phyloP scores from a whole-genome alignment of 306 rosid genomes.

The Vicia faba region DNA sequence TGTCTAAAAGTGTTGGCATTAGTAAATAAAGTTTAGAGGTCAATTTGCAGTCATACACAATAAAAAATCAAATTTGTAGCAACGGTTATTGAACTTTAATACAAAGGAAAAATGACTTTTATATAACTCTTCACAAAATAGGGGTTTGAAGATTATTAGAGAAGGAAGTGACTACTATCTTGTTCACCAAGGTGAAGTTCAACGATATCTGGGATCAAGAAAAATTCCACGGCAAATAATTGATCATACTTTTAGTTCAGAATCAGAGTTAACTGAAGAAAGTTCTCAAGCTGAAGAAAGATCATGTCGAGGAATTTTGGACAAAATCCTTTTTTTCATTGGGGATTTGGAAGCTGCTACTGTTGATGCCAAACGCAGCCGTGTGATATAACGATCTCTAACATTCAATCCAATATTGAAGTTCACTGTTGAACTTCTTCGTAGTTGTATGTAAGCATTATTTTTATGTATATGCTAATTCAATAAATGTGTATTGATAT shows the following conservation, averaged over 20 bases:
- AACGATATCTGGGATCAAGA: slow-evolving; percentile 66
- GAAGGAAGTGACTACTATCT: slow-evolving; percentile 74
- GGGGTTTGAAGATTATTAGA: slow-evolving; percentile 73
- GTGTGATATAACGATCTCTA: slow-evolving; percentile 40
- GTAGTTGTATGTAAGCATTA: slow-evolving; percentile 37
- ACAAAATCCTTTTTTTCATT: slow-evolving; percentile 72
- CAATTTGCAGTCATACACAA: not conserved
- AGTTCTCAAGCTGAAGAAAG: slow-evolving; percentile 46
- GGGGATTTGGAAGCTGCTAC: slow-evolving; percentile 85
- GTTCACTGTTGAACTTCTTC: slow-evolving; percentile 31
- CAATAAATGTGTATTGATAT: not conserved
- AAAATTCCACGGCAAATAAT: slow-evolving; percentile 37
- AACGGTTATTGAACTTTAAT: not conserved
- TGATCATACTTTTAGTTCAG: slow-evolving; percentile 34
- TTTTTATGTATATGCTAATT: slow-evolving; percentile 36
- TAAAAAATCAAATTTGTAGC: not conserved
- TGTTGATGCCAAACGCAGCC: slow-evolving; percentile 60
- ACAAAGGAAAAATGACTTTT: slow-evolving; percentile 17
- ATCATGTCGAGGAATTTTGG: slow-evolving; percentile 64
- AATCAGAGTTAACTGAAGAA: slow-evolving; percentile 40
- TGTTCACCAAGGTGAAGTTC: slow-evolving; percentile 77
- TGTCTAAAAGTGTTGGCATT: slow-evolving; percentile 1
- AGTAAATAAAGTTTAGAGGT: not conserved
- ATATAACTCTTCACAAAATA: slow-evolving; percentile 37
- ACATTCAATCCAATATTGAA: not conserved